A percentile compares a stretch with the other conserved stretches of the same genome.
Evolutionary conservation across 345 rosid species (phyloP).

Genomic region (Eucalyptus microcorys): DNA sequence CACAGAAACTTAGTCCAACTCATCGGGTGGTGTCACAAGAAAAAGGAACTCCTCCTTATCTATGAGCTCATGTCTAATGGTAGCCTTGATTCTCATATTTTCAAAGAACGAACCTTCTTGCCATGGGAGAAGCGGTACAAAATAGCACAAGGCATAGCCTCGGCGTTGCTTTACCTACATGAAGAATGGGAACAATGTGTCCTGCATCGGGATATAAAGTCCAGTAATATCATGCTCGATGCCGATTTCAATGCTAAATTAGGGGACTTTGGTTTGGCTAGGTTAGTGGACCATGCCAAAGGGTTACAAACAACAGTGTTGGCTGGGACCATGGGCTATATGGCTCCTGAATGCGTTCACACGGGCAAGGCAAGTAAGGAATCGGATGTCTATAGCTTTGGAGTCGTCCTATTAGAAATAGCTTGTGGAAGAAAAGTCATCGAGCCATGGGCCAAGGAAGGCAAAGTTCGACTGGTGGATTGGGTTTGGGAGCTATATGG

Average conservation of each 20-base stretch:
- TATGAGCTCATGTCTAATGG: not conserved
- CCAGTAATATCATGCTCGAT: not conserved
- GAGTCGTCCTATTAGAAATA: not conserved
- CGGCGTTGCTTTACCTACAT: not conserved
- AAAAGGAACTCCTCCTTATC: not conserved
- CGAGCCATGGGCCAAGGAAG: not conserved
- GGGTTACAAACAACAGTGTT: not conserved
- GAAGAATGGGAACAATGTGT: not conserved
- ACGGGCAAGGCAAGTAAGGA: not conserved
- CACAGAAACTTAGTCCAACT: not conserved
- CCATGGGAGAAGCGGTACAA: not conserved
- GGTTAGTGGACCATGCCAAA: not conserved
- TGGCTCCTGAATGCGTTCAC: not conserved
- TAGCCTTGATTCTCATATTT: not conserved
- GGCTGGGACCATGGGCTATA: not conserved
- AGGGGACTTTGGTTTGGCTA: not conserved
- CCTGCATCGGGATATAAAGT: not conserved
- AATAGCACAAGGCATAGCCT: not conserved
- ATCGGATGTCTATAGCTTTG: not conserved
- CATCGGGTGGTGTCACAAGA: not conserved
- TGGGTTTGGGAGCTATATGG: not conserved
- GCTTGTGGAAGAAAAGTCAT: not conserved
- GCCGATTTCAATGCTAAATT: not conserved
- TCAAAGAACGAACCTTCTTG: not conserved
- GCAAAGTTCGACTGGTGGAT: not conserved